Conservation (phyloP, 208 protist genomes). For the Leishmania tropica region DNA sequence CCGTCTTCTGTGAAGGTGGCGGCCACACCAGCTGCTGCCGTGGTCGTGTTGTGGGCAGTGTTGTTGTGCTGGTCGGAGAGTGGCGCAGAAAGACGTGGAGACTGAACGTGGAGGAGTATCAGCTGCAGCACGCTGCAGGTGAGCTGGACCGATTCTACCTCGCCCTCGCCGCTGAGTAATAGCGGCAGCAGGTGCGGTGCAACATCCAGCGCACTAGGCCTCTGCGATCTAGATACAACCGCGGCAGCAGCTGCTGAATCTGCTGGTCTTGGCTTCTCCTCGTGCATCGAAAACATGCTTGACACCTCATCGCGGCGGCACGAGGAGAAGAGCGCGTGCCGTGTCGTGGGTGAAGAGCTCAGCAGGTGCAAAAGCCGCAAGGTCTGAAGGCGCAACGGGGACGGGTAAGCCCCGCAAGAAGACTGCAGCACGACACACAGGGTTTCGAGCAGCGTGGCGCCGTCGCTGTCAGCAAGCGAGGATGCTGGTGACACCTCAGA, state of each 20-base stretch:
- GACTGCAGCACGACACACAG: neutral
- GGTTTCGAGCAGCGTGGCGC: conserved; percentile 5
- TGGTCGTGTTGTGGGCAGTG: neutral
- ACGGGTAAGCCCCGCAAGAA: neutral
- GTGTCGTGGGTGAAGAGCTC: conserved; percentile 1
- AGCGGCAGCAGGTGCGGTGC: conserved; percentile 31
- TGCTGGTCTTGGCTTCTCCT: neutral
- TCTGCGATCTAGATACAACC: neutral
- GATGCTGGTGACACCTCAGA: neutral
- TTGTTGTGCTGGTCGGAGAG: neutral
- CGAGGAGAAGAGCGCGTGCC: conserved; percentile 1
- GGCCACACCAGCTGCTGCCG: neutral
- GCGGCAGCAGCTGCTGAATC: neutral
- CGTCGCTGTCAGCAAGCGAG: conserved; percentile 2
- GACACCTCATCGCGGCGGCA: neutral
- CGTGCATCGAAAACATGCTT: neutral
- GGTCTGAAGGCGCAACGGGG: neutral
- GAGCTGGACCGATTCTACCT: conserved; percentile 34
- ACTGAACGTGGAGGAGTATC: conserved; percentile 9
- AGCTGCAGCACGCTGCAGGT: conserved; percentile 34
- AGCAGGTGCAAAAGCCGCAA: conserved; percentile 8
- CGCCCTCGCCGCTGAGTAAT: conserved; percentile 35
- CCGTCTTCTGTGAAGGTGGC: neutral
- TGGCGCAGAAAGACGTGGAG: neutral
- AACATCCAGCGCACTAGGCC: conserved; percentile 4